Conservation (phyloP, 257 asterid genomes). For the Lantana camara region DNA sequence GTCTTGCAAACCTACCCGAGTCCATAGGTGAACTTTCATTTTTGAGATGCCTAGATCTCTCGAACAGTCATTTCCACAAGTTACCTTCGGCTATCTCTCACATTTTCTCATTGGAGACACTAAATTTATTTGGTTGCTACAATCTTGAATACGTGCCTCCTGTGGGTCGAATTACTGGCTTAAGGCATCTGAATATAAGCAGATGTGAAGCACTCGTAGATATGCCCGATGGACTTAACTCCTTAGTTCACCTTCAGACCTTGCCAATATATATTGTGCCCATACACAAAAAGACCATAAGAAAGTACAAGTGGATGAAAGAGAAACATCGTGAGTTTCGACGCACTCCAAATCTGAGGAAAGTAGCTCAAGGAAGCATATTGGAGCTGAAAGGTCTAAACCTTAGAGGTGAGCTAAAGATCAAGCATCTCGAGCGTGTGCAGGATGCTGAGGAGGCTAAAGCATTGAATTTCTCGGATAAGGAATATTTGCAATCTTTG, state of each 20-base stretch:
- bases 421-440: conserved; percentile 34
- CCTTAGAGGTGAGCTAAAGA: conserved; percentile 32
- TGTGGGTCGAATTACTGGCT: conserved; percentile 7
- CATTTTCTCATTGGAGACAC: conserved; percentile 25
- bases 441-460: conserved; percentile 16
- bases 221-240: conserved; percentile 22
- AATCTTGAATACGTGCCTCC: conserved; percentile 30
- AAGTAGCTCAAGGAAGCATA: background rate
- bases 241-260: conserved; percentile 32
- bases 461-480: conserved; percentile 11
- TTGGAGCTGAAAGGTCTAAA: conserved; percentile 21
- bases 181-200: conserved; percentile 33
- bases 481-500: conserved; percentile 24
- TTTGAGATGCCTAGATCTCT: conserved; percentile 33
- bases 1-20: conserved; percentile 19
- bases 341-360: background rate
- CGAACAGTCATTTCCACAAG: conserved; percentile 27
- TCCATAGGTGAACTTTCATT: conserved; percentile 2
- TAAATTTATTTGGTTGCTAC: conserved; percentile 32
- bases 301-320: background rate
- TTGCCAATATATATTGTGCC: conserved; percentile 35
- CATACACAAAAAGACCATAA: background rate
- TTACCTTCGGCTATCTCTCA: conserved; percentile 27
- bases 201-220: conserved; percentile 35
- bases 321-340: background rate